phyloP scores from a whole-genome alignment of 2,329 filamentous ascomycete species.

The Aspergillus luchuensis region DNA sequence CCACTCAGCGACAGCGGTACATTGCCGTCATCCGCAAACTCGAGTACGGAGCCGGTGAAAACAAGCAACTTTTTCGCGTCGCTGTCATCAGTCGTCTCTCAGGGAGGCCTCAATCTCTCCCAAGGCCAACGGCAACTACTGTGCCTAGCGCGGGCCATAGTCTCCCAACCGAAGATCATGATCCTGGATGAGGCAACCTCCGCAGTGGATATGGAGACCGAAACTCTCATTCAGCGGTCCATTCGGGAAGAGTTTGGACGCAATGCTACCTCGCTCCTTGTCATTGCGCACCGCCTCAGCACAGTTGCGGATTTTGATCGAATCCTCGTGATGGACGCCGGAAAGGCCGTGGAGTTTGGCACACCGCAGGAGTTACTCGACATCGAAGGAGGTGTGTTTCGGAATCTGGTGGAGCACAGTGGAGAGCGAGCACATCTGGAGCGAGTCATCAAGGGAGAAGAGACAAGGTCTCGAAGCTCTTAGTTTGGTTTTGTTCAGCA shows the following conservation, averaged over 20 bases:
- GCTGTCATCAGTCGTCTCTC: constrained; percentile 65
- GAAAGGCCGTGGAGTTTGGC: constrained; percentile 68
- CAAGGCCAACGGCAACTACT: constrained; percentile 34
- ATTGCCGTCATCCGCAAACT: constrained; percentile 4
- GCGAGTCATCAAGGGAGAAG: constrained; percentile 19
- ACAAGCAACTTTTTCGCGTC: constrained; percentile 57
- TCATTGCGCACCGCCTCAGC: constrained; percentile 53
- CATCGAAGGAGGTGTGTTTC: constrained; percentile 55
- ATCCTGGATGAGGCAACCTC: constrained; percentile 79
- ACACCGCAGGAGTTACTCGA: constrained; percentile 64
- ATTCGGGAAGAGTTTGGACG: constrained; percentile 68
- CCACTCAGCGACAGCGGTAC: constrained; percentile 17
- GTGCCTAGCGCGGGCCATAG: constrained; percentile 51
- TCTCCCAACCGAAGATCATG: constrained; percentile 73
- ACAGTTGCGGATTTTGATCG: constrained; percentile 77
- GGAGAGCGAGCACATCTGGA: constrained; percentile 26
- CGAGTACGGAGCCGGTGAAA: constrained; percentile 9
- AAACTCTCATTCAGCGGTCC: constrained; percentile 70
- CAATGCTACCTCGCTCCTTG: constrained; percentile 65
- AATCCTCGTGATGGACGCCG: constrained; percentile 71
- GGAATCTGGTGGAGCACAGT: constrained; percentile 54
- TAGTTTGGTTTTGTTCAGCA: background rate
- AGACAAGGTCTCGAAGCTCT: background rate
- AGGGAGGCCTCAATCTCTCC: constrained; percentile 66
- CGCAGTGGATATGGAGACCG: constrained; percentile 76